Evolutionary conservation across 2,329 filamentous ascomycete species (phyloP), one percentile per base, ranked within the genome.

Genomic region (Pyricularia sp.): DNA sequence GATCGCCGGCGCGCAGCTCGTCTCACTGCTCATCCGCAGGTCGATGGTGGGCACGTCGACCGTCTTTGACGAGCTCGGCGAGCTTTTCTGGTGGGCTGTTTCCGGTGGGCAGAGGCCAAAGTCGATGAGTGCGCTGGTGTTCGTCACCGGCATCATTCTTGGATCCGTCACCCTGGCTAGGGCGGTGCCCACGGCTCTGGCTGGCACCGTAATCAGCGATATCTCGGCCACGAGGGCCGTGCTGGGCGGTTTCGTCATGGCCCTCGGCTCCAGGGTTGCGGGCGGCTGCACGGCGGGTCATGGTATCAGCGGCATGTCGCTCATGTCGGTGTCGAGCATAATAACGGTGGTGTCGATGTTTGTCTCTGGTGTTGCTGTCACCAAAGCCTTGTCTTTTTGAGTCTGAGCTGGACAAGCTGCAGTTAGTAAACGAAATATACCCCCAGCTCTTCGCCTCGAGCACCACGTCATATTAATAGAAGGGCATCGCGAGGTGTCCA

Each of bases 251-350:
- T 78, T 84, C 3, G 70, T 84, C 17, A 85, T 90, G 78, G 82
- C 84, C 0, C 74, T 91, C 10, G 89, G 89, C 0, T 81, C 87
- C 1, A 83, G 88, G 66, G 74, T 90, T 68, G 88, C 86, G 0
- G 88, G 88, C 1, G 89, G 89, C 0, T 92, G 89, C 71, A 90
- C 89, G 0, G 89, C 86, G 5, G 89, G 89, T 0, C 89, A 92
- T 75, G 89, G 89, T 0, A 87, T 92, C 71, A 90, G 86, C 70
- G 89, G 89, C 0, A 82, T 91, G 74, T 85, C 86, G n/a, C 79
- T 88, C 70, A 78, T 91, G 67, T 88, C 85, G 0, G 77, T 85
- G 4, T 85, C 88, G 11, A 91, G 89, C 73, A 81, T 90, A 69
- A 76, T 91, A 14, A 88, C 86, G 0, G 86, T 90, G 28, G 83